phyloP scores from a whole-genome alignment of 148 eudicot genomes.

The Arbutus unedo region DNA sequence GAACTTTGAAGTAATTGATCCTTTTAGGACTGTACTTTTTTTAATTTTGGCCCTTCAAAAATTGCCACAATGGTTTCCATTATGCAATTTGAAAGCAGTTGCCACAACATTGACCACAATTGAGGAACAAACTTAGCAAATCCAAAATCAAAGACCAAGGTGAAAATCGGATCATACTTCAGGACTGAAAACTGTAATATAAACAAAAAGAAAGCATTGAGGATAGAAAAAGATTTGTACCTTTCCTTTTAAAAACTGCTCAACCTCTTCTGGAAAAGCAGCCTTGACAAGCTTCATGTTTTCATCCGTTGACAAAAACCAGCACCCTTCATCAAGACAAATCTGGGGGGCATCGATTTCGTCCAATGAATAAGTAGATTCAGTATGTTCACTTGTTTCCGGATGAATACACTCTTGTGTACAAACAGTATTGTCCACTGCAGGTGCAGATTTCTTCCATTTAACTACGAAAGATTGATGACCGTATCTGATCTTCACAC shows the following conservation, averaged over 20 bases:
- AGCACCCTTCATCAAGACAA: constrained; percentile 47
- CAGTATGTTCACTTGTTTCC: constrained; percentile 30
- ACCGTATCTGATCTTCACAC: constrained; percentile 66
- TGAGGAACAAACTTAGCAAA: not conserved
- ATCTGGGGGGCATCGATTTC: constrained; percentile 53
- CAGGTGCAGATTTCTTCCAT: constrained; percentile 59
- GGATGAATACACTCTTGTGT: constrained; percentile 33
- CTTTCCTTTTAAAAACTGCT: constrained; percentile 54
- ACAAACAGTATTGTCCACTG: constrained; percentile 20
- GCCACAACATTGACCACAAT: not conserved
- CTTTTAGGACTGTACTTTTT: not conserved
- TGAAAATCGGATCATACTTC: not conserved
- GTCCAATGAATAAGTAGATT: constrained; percentile 40
- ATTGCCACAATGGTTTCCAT: not conserved
- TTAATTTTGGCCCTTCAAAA: not conserved
- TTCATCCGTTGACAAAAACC: constrained; percentile 70
- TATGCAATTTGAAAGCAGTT: not conserved
- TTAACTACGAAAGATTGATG: constrained; percentile 63
- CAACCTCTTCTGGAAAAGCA: constrained; percentile 69
- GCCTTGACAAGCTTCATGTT: constrained; percentile 64
- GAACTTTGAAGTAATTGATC: not conserved
- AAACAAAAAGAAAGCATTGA: not conserved
- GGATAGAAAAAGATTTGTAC: constrained; percentile 22
- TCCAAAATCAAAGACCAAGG: not conserved
- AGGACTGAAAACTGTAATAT: not conserved